Evolutionary conservation across 306 rosid genomes (phyloP).

Genomic region (Rosa multiflora): DNA sequence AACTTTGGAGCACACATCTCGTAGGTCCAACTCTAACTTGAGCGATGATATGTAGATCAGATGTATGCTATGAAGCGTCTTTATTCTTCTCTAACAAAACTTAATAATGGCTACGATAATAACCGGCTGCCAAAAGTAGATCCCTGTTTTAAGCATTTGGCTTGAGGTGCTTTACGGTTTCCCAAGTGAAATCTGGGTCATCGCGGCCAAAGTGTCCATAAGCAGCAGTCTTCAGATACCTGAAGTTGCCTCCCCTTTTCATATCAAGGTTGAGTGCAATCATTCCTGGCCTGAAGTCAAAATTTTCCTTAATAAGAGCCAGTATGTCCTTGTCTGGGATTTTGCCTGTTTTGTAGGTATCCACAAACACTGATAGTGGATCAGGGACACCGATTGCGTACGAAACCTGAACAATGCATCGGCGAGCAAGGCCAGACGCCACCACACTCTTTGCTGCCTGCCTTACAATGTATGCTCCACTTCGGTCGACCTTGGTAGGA

Average conservation of each 20-base stretch:
- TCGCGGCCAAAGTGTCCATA: constrained; percentile 83
- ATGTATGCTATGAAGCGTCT: constrained; percentile 39
- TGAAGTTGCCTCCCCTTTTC: constrained; percentile 66
- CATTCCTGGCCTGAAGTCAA: constrained; percentile 84
- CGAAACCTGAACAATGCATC: constrained; percentile 79
- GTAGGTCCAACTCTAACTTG: constrained; percentile 24
- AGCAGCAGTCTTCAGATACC: constrained; percentile 83
- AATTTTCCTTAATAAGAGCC: constrained; percentile 59
- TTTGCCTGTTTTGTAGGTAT: constrained; percentile 65
- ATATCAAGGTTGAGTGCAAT: constrained; percentile 69
- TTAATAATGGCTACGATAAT: constrained; percentile 33
- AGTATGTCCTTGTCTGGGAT: constrained; percentile 60
- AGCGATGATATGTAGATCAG: constrained; percentile 27
- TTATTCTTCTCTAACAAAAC: constrained; percentile 34
- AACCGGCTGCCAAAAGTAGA: constrained; percentile 27
- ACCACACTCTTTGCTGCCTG: constrained; percentile 84
- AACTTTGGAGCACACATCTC: constrained; percentile 34
- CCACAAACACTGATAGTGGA: constrained; percentile 67
- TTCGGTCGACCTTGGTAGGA: constrained; percentile 80
- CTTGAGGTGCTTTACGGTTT: constrained; percentile 64
- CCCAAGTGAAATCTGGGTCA: constrained; percentile 81
- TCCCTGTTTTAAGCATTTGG: constrained; percentile 53
- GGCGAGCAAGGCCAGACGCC: constrained; percentile 77
- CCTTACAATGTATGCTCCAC: constrained; percentile 74
- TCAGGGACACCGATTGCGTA: constrained; percentile 84